Evolutionary conservation across 305 asterid species (phyloP).

Genomic region (Solanum aculeatissimum): DNA sequence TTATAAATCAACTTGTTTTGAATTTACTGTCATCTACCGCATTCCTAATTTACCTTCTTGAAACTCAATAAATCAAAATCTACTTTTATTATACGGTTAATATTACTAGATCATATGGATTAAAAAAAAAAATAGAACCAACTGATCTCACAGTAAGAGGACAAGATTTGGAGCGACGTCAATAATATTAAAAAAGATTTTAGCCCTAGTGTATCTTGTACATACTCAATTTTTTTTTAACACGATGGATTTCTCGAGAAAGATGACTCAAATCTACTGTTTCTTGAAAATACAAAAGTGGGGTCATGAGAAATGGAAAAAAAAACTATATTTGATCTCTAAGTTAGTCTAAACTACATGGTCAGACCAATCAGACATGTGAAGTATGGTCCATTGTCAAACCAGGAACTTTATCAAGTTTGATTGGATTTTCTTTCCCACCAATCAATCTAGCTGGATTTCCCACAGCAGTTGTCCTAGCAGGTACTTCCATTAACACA

Average conservation of each 20-base stretch:
- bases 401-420: conserved; percentile 62
- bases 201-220: background rate
- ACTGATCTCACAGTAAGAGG: background rate
- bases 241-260: background rate
- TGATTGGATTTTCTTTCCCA: conserved; percentile 61
- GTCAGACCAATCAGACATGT: conserved; percentile 67
- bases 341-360: background rate
- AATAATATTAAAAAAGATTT: no score
- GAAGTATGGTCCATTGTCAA: conserved; percentile 86
- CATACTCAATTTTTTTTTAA: background rate
- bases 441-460: conserved; percentile 81
- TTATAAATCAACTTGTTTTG: no score
- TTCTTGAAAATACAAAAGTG: no score
- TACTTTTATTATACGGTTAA: background rate
- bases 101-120: conserved; percentile 1
- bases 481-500: conserved; percentile 71
- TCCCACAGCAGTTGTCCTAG: conserved; percentile 78
- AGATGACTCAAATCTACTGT: no score
- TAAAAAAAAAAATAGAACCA: background rate
- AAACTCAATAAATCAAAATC: no score
- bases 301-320: no score
- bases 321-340: background rate
- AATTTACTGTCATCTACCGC: no score
- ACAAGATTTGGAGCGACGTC: background rate
- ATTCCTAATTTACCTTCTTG: no score